Evolutionary conservation across 2,329 filamentous ascomycete species (phyloP), one percentile per base, ranked within the genome.

Genomic region (Aspergillus ibericus): DNA sequence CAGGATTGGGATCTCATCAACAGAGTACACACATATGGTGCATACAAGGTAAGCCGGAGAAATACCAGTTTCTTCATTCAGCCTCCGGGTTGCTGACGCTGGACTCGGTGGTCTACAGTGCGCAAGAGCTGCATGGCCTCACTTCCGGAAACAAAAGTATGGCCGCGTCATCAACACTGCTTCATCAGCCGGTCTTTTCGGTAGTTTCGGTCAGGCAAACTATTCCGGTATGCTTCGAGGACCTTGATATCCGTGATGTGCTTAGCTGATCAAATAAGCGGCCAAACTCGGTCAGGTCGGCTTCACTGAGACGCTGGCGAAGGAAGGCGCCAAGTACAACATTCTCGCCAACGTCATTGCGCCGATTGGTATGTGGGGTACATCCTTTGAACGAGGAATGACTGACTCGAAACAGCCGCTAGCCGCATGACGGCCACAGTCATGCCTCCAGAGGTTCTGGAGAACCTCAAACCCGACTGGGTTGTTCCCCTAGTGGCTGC

Each of bases 71-170:
- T 4, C 4, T 29, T 29, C 5, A 2, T 29, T 29, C 5, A 29
- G 22, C 7, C 16, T 49, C 20, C 10, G 35, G 36, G n/a, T 65
- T 74, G 56, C 25, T 29, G 29, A 27, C 35, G 71, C 53, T 36
- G 20, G 29, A 10, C 27, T 10, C 27, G 27, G 27, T 18, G 16
- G 49, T 36, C 13, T 16, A 58, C 65, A 83, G 86, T 96, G 91
- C 77, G 85, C 95, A 61, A 88, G 88, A 77, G 95, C 95, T 63
- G 95, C 95, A 53, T 99, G 95, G 93, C 92, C 93, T 60, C 84
- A 98, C 79, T 98, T 99, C 85, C 86, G 93, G 73, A 98, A 98
- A 82, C 95, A 99, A 81, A 98, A 97, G 86, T 99, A 91, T 76
- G 95, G 95, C 63, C 87, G 95, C 70, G 83, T 99, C 67, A 96